Base-by-base conservation (phyloP, 2,329 filamentous ascomycete species). In the Cordyceps tenuipes region DNA sequence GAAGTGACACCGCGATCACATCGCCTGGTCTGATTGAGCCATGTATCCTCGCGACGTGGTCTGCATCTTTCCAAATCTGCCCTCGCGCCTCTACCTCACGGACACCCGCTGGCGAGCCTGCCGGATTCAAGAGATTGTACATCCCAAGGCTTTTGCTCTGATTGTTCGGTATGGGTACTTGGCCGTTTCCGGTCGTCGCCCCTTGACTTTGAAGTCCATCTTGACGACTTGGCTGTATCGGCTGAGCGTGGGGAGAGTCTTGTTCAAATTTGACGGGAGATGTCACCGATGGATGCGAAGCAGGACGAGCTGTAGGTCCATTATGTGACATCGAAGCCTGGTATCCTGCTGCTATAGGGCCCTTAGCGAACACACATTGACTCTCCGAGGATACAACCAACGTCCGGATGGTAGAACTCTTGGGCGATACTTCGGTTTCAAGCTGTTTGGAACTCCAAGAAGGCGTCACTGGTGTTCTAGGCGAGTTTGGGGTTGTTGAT, bases 251-350 rank as follows among this genome's bases (percentile, higher is more conserved):
- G 31, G 47, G 49, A 54, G 69, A 67, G 58, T 54, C 53, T 57
- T 67, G 67, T 52, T 69, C 66, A 64, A 72, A 71, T 69, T 70
- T 69, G 63, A 72, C 66, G 63, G 78, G 74, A 59, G 77, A 79
- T 67, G 71, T 75, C 64, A 77, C 76, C 64, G 75, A 72, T 66
- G 73, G 76, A 69, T 75, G 79, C 74, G 81, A 80, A 71, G 76
- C 73, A 77, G 81, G 77, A 71, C 74, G 77, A 80, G 80, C 75
- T 73, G 76, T 77, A 78, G 78, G 73, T 68, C 77, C 79, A 76
- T 78, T 80, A 77, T 84, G 81, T 76, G 82, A 85, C 84, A 86
- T 86, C 77, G 82, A 80, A 77, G 75, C 75, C 79, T 78, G 78
- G 74, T 82, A 81, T 77, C 81, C 80, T 78, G 73, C 75, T 72